Evolutionary conservation across 2,329 filamentous ascomycete species (phyloP), one percentile per base, ranked within the genome.

Genomic region (Claviceps quebecensis): DNA sequence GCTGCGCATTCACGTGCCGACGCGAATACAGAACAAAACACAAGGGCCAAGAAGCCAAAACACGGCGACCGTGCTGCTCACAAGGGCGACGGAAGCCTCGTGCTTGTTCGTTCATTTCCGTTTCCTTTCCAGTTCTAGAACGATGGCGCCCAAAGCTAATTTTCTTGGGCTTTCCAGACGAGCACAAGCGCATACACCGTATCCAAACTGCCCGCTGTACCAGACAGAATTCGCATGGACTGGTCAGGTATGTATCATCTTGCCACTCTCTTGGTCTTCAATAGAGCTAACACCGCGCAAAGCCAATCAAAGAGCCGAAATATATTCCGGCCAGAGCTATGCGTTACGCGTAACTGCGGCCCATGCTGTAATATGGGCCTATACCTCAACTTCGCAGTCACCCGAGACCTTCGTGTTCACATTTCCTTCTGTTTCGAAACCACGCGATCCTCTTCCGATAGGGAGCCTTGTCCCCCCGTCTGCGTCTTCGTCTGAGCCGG

Each of bases 331-430:
- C 54, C 80, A 70, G 62, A 85, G 80, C 57, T 87, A 90, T 63
- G 90, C 87, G 47, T 75, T 97, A 52, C 83, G 82, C 46, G 74
- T 97, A 52, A 94, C 87, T 8, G 81, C 84, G 57, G 82, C 84
- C 7, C 83, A 90, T 62, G 93, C 90, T 59, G 78, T 94, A 55
- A 81, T 95, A 48, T 98, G 93, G 93, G 84, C 87, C 16, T 97
- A 97, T 68, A 81, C 81, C 29, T 73, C 76, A n/a, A 75, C 77
- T 23, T 75, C 78, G 37, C 71, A 79, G 49, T 83, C 84, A 1
- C 81, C 85, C 60, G 84, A 91, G 64, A 84, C 88, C 23, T 86
- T 90, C 59, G 81, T 80, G 9, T 87, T 98, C 60, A 79, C 83
- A 23, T 75, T 97, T 22, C 87, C 89, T 1, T 82, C 87, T 57